Percentiles rank a stretch among this genome's conserved stretches.
Conservation (phyloP, 2,329 filamentous ascomycete genomes). For the Lithohypha guttulata region DNA sequence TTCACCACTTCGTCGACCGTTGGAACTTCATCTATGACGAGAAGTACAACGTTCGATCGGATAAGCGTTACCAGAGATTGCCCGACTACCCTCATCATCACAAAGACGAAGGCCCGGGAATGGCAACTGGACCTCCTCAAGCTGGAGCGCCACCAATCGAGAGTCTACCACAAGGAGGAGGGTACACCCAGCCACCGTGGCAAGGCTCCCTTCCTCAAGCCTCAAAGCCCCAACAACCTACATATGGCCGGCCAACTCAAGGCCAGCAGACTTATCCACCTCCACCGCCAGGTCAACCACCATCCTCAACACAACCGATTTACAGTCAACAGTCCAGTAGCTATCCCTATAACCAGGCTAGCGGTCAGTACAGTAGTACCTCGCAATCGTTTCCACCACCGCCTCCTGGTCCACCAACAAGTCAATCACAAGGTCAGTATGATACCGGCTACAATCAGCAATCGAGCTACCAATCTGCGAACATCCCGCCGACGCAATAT, state of each 20-base stretch:
- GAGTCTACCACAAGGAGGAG: slow-evolving; percentile 18
- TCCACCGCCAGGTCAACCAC: slow-evolving; percentile 13
- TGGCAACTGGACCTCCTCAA: background rate
- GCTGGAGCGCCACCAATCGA: slow-evolving; percentile 11
- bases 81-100: slow-evolving; percentile 5
- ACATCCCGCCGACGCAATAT: background rate
- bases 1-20: slow-evolving; percentile 68
- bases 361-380: no score
- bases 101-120: slow-evolving; percentile 2
- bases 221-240: background rate
- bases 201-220: slow-evolving; percentile 14
- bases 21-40: slow-evolving; percentile 86
- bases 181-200: slow-evolving; percentile 20
- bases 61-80: slow-evolving; percentile 37
- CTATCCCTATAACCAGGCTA: no score
- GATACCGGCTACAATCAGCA: background rate
- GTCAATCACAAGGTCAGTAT: slow-evolving; percentile 4
- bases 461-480: background rate
- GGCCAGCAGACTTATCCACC: slow-evolving; percentile 13
- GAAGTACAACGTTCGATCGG: slow-evolving; percentile 58
- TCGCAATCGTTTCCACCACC: slow-evolving; percentile 14
- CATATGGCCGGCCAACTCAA: slow-evolving; percentile 2
- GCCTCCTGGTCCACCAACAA: slow-evolving; percentile 6
- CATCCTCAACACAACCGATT: slow-evolving; percentile 3
- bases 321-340: background rate